Base-by-base conservation (phyloP, 73 alveolate species). In the Effrenium voratum region DNA sequence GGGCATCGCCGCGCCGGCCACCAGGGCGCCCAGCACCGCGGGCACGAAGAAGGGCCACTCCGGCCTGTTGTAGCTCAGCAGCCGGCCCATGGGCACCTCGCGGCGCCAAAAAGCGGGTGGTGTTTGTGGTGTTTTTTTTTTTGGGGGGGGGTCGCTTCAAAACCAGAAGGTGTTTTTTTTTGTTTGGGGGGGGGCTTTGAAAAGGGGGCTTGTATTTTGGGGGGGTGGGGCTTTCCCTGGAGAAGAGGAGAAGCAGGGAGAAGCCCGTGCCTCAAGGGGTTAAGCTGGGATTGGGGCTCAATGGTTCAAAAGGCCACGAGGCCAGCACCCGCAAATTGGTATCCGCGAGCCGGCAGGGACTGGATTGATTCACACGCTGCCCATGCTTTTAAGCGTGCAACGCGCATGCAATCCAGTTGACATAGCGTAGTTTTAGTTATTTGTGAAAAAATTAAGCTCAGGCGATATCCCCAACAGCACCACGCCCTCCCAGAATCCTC, bases 21-120 rank as follows among this genome's bases (percentile, higher is more conserved):
- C 10, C 79, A 85, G n/a, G 3, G 94, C 94, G n/a, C 94, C 94
- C 38, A 92, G 66, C 6, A 92, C 38, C 43, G 92, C 98, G 28
- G 91, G 98, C 63, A 92, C 45, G 47, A 92, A 72, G 91, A 75
- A 92, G 49, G 98, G 92, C 98, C 98, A 92, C 92, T 92, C 98
- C 22, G 98, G 98, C 15, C 47, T 47, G 98, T 75, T 73, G 80
- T 73, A 92, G 98, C 91, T 92, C 82, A 90, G 79, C n/a, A 90
- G 87, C 16, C 96, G 96, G 1, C 44, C 73, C 86, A 90, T 68
- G 57, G 96, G 96, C 44, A 90, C 96, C 93, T 82, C 12, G 12
- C 68, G 30, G 30, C 68, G 30, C 68, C 22, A 22, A 55, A 55
- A 55, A 55, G 12, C 22, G 68, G 22, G 12, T 15, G 30, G 12